Evolutionary conservation across 202 grass and related monocot species (phyloP), one percentile per base, ranked within the genome.

Genomic region (Dendrocalamus latiflorus): DNA sequence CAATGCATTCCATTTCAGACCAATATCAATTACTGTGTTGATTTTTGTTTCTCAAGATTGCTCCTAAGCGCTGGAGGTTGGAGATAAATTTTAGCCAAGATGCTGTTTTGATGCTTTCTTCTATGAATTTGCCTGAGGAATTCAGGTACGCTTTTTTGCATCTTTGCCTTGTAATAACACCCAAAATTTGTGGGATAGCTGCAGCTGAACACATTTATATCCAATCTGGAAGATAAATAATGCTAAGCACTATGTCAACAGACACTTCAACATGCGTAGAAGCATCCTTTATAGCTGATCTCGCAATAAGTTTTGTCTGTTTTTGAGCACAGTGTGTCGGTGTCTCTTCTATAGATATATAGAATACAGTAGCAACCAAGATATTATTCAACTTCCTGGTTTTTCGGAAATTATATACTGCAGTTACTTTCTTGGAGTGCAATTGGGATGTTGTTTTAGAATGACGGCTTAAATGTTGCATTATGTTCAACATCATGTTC

Each of bases 121-220:
- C 95, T 17, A 98, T 98, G 93, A 98, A 93, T 73, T 81, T 95
- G 53, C 93, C 95, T n/a, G 95, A 98, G 95, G 95, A 70, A 95
- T 93, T 73, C 95, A 98, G 95, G 95, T 95, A 56, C 30, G n/a
- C 9, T 64, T 38, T 44, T 54, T 17, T 77, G 10, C 41, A 49
- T 42, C 10, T 65, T 54, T 64, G 30, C 9, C 26, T 2, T 63
- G 3, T n/a, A n/a, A n/a, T 60, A 41, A 49, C 36, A 14, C 28
- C 57, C n/a, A 45, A 77, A 74, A 28, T 54, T 49, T 20, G 5
- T 74, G 4, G 2, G 17, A 49, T 6, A 68, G 26, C 25, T 8
- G 38, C 41, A 61, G 20, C 5, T 42, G 25, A 36, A 84, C 20
- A 80, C 43, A 62, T 2, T 6, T 30, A 51, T 43, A 56, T 84